phyloP scores from a whole-genome alignment of 192 early-diverging fungal genomes.

The Coemansia sp. region DNA sequence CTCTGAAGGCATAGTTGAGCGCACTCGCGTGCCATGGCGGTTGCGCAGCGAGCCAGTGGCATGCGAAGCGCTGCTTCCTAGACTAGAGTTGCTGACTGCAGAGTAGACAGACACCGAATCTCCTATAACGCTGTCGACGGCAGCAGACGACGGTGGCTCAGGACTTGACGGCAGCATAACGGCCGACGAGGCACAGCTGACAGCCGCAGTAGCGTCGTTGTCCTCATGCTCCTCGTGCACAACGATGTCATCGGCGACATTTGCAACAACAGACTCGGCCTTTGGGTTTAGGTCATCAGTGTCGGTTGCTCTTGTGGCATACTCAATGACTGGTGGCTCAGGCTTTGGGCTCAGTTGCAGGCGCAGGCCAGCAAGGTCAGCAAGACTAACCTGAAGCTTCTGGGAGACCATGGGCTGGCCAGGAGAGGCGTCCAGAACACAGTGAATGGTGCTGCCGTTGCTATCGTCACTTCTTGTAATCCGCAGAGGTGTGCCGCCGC shows the following conservation, averaged over 20 bases:
- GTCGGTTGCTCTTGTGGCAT: not conserved
- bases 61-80: not conserved
- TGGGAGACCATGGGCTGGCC: not conserved
- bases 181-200: constrained; percentile 1
- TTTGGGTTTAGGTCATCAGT: not conserved
- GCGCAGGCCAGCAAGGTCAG: not conserved
- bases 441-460: not conserved
- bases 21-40: not conserved
- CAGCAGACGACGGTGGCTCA: not conserved
- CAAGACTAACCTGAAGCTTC: not conserved
- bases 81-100: not conserved
- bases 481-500: not conserved
- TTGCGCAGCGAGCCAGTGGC: constrained; percentile 2
- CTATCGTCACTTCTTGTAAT: not conserved
- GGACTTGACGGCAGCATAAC: not conserved
- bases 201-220: constrained; percentile 4
- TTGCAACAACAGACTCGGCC: not conserved
- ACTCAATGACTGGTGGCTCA: not conserved
- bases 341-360: not conserved
- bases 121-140: not conserved
- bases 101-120: constrained; percentile 2
- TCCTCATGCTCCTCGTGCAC: constrained; percentile 3
- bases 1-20: not conserved
- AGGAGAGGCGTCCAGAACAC: not conserved
- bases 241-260: not conserved